Evolutionary conservation across 768 basidiomycete genomes (phyloP).

Genomic region (Boletus edulis): DNA sequence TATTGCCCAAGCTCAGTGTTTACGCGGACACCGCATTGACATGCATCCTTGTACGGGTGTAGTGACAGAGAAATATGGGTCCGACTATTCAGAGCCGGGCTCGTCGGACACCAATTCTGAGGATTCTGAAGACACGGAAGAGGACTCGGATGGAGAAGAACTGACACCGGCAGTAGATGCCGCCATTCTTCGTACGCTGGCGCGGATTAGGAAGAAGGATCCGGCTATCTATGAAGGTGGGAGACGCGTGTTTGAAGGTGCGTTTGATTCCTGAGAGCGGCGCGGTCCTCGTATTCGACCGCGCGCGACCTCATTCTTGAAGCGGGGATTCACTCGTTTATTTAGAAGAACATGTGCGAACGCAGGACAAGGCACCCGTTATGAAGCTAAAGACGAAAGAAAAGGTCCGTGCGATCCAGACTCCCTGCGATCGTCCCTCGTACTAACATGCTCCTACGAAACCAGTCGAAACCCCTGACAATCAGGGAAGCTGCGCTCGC

Average conservation of each 20-base stretch:
- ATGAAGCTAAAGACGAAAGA: constrained; percentile 38
- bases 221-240: constrained; percentile 77
- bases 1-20: neutral
- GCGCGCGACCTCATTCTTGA: neutral
- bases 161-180: constrained; percentile 92
- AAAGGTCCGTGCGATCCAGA: constrained; percentile 41
- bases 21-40: neutral
- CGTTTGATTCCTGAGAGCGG: neutral
- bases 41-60: neutral
- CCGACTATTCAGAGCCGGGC: constrained; percentile 47
- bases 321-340: neutral
- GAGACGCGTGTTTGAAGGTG: constrained; percentile 79
- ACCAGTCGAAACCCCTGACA: constrained; percentile 67
- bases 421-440: neutral
- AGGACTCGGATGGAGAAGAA: constrained; percentile 94
- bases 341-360: constrained; percentile 63
- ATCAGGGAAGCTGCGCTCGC: constrained; percentile 72
- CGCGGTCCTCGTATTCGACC: neutral
- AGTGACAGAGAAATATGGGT: constrained; percentile 91
- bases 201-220: constrained; percentile 77
- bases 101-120: constrained; percentile 33
- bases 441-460: neutral
- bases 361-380: constrained; percentile 25
- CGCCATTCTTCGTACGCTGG: constrained; percentile 89
- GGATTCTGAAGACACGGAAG: constrained; percentile 75